These are phyloP conservation scores for Fraxinus platypoda DNA, from an alignment of 305 asterid genomes.

Conservation along the genomic window DNA sequence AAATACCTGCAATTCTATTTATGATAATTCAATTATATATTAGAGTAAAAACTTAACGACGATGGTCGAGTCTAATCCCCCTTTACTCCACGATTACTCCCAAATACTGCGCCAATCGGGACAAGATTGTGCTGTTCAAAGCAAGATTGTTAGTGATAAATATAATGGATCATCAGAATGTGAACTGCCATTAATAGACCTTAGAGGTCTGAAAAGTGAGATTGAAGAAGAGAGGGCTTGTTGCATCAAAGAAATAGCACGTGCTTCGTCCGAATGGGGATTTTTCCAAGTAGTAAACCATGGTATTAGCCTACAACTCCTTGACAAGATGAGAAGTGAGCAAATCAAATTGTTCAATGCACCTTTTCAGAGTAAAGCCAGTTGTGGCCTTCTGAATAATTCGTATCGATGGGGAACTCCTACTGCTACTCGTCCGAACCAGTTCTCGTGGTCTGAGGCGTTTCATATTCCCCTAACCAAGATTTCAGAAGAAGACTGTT, in stretches of 20 bases:
- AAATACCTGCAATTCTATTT: conserved; percentile 2
- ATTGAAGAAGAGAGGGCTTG: conserved; percentile 24
- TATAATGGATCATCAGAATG: not conserved
- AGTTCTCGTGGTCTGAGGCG: conserved; percentile 79
- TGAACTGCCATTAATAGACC: conserved; percentile 49
- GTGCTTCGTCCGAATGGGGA: conserved; percentile 72
- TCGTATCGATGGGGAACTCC: conserved; percentile 77
- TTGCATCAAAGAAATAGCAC: conserved; percentile 35
- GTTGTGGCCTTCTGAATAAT: conserved; percentile 45
- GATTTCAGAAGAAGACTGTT: conserved; percentile 45
- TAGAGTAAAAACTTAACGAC: not conserved
- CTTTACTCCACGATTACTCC: conserved; percentile 25
- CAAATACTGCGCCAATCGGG: not conserved
- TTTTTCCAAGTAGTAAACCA: conserved; percentile 78
- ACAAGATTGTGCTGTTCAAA: not conserved
- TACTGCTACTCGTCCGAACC: conserved; percentile 38
- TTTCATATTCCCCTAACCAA: conserved; percentile 60
- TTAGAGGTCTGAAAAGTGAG: conserved; percentile 27
- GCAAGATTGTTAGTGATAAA: not conserved
- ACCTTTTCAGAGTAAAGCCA: conserved; percentile 48
- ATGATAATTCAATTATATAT: not conserved
- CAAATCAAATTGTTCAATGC: conserved; percentile 48
- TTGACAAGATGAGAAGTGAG: conserved; percentile 46
- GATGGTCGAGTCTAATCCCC: conserved; percentile 31
- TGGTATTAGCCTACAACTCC: conserved; percentile 47